Evolutionary conservation across 2,329 filamentous ascomycete species (phyloP), one percentile per base, ranked within the genome.

Genomic region (Ophioceras dolichostomum): DNA sequence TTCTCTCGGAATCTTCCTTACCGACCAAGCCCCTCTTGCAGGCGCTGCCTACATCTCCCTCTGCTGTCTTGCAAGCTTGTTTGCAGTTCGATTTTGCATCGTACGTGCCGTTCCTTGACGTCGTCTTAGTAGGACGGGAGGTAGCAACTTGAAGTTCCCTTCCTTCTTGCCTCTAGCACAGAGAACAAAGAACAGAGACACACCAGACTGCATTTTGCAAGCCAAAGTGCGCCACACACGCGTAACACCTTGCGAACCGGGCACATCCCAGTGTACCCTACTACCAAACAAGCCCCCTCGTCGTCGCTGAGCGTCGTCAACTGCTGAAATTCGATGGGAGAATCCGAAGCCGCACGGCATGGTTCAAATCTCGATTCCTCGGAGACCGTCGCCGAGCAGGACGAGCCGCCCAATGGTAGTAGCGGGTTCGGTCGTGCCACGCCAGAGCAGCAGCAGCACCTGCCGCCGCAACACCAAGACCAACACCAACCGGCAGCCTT

Each of bases 281-380:
- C n/a, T n/a, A n/a, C n/a, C n/a, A n/a, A n/a, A n/a, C n/a, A n/a
- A n/a, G n/a, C n/a, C 33, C 19, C 21, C 33, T 21, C 33, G 21
- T 27, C 14, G 33, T 24, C 33, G 13, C 27, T 24, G 19, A 13
- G 17, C 17, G 24, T 18, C 18, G 27, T 9, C 16, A 5, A 38
- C 30, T 31, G 28, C 31, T 40, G 37, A 33, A 37, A 28, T 26
- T 40, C 38, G 33, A 42, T 40, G 36, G 34, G 34, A 36, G 29
- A 36, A 36, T 28, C 34, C 34, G 34, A 36, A 17, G 10, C 34
- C 27, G 34, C 18, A 9, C 22, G 34, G 34, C 24, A 36, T 36
- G 34, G 34, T 36, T 22, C 34, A 36, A 36, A 36, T 36, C 34
- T 36, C 34, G 34, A 36, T 36, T 36, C 34, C 34, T 18, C 34